Conservation (phyloP, 2,329 filamentous ascomycete genomes). For the Penicillium sp. region DNA sequence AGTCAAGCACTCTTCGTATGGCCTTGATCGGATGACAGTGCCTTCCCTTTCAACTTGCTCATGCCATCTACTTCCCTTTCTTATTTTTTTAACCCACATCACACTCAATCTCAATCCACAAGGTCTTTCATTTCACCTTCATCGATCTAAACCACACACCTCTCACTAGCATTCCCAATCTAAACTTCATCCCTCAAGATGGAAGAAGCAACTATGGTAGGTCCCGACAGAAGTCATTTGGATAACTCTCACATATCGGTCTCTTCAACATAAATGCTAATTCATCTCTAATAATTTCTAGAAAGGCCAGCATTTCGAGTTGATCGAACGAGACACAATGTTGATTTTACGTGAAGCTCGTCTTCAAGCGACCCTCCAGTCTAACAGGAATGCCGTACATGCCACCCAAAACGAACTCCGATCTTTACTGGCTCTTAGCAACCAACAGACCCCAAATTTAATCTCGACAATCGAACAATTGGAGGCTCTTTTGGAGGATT, state of each 20-base stretch:
- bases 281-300: neutral
- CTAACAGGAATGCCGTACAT: neutral
- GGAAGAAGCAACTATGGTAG: neutral
- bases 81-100: neutral
- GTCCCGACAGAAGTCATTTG: neutral
- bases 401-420: neutral
- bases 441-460: neutral
- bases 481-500: neutral
- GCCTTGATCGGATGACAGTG: no score
- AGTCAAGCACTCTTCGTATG: no score
- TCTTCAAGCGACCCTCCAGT: neutral
- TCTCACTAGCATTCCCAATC: neutral
- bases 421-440: neutral
- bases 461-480: neutral
- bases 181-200: neutral
- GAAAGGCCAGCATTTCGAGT: neutral
- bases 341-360: neutral
- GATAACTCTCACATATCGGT: neutral
- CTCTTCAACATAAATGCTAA: neutral
- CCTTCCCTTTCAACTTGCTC: neutral
- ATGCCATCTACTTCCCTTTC: neutral
- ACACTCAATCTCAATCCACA: neutral
- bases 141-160: neutral
- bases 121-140: neutral
- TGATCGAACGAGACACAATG: neutral